These are phyloP conservation scores for Suillus luteus DNA, from an alignment of 768 basidiomycete genomes.

Conservation along the genomic window DNA sequence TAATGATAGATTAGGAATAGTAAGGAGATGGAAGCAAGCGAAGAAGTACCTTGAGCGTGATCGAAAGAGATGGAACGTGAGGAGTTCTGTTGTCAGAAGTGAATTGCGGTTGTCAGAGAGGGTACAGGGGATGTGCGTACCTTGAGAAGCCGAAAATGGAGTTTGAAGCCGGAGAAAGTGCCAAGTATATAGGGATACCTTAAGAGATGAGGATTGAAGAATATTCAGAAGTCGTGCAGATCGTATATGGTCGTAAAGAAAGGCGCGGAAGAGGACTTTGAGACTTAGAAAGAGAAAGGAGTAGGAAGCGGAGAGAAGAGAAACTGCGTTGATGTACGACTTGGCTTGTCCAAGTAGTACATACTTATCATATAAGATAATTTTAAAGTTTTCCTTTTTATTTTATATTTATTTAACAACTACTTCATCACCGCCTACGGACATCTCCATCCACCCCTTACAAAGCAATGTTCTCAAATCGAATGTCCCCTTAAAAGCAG, in stretches of 20 bases:
- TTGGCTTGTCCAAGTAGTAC: constrained; percentile 30
- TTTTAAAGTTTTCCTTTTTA: not conserved
- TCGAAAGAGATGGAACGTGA: constrained; percentile 29
- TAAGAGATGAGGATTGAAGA: constrained; percentile 33
- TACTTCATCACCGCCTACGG: constrained; percentile 12
- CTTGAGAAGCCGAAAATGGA: constrained; percentile 19
- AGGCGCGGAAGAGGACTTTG: constrained; percentile 31
- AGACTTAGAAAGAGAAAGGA: constrained; percentile 28
- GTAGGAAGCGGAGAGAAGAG: constrained; percentile 26
- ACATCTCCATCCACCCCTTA: constrained; percentile 17
- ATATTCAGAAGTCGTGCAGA: constrained; percentile 55
- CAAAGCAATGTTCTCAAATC: constrained; percentile 5
- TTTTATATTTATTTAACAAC: not conserved
- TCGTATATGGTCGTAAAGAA: constrained; percentile 69
- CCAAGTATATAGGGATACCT: constrained; percentile 31
- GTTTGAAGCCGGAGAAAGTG: constrained; percentile 30
- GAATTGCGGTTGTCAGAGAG: constrained; percentile 14
- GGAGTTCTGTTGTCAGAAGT: constrained; percentile 20
- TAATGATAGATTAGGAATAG: constrained; percentile 16
- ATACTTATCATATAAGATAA: constrained; percentile 3
- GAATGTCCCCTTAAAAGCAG: constrained; percentile 2
- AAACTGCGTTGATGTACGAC: constrained; percentile 33
- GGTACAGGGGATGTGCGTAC: constrained; percentile 8
- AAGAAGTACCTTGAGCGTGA: constrained; percentile 24
- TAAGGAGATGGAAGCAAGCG: constrained; percentile 18